phyloP scores from a whole-genome alignment of 148 eudicot species.

The Camellia sinensis region DNA sequence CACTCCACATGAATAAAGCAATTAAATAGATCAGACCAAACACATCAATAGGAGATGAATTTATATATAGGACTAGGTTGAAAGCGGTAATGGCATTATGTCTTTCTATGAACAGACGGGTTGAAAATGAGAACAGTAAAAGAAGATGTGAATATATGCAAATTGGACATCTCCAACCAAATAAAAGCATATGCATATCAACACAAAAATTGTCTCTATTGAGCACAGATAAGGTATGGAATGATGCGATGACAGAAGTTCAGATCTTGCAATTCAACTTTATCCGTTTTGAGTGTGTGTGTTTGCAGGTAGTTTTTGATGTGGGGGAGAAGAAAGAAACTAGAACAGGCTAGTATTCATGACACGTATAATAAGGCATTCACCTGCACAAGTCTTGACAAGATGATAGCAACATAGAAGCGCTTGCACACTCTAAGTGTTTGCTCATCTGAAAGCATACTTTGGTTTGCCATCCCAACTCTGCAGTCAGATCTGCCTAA shows the following conservation, averaged over 20 bases:
- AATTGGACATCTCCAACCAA: neutral
- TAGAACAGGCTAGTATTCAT: neutral
- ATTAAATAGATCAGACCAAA: conserved; percentile 2
- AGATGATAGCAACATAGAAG: conserved; percentile 90
- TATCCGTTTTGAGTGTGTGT: no score
- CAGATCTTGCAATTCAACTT: no score
- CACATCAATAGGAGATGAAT: neutral
- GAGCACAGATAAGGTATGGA: no score
- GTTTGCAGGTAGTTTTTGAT: no score
- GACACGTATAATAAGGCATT: neutral
- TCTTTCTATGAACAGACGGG: neutral
- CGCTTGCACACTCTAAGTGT: conserved; percentile 82
- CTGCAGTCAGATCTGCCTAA: no score
- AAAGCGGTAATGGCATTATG: neutral
- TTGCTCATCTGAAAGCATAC: conserved; percentile 72
- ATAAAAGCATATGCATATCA: no score
- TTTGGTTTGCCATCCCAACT: conserved; percentile 40
- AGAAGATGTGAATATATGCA: neutral
- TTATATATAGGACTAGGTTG: no score
- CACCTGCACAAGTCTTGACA: conserved; percentile 95
- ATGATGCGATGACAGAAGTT: no score
- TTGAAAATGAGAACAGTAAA: neutral
- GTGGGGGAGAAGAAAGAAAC: neutral
- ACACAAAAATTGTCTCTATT: no score
- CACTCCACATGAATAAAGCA: conserved; percentile 4